Conservation (phyloP, 179 eudicot genomes). For the Amaranthus tricolor region DNA sequence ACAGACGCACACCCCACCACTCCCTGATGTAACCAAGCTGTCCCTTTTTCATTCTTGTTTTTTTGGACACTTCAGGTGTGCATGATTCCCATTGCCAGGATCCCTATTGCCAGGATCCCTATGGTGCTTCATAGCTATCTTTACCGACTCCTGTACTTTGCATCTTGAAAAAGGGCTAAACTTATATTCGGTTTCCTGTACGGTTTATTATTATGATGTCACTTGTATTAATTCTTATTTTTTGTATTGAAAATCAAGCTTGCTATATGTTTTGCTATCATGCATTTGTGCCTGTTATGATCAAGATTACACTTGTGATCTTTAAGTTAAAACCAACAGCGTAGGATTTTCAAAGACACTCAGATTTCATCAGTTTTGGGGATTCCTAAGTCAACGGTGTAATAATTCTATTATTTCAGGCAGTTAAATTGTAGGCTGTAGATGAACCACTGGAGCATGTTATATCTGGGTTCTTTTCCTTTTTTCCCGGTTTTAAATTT, state of each 20-base stretch:
- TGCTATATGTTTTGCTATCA: background rate
- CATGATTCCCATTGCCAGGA: no score
- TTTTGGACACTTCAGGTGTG: no score
- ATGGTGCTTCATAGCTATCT: background rate
- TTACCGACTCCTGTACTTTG: background rate
- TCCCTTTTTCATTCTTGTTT: no score
- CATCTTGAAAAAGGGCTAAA: background rate
- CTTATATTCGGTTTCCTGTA: background rate
- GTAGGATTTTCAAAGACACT: background rate
- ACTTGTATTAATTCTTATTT: background rate
- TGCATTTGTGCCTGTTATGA: background rate
- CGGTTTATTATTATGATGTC: background rate
- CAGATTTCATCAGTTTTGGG: background rate
- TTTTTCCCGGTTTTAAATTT: background rate
- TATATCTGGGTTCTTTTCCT: background rate
- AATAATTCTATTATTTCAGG: background rate
- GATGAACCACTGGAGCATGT: background rate
- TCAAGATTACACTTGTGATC: background rate
- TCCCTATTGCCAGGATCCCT: no score
- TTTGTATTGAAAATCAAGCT: background rate
- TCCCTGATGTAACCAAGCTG: no score
- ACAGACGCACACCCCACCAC: no score
- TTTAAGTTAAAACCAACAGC: background rate
- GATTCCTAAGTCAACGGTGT: conserved; percentile 6
- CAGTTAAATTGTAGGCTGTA: background rate